A percentile compares a stretch with the other conserved stretches of the same genome.
Conservation (phyloP, 2,329 filamentous ascomycete genomes). For the Aspergillus sp. region DNA sequence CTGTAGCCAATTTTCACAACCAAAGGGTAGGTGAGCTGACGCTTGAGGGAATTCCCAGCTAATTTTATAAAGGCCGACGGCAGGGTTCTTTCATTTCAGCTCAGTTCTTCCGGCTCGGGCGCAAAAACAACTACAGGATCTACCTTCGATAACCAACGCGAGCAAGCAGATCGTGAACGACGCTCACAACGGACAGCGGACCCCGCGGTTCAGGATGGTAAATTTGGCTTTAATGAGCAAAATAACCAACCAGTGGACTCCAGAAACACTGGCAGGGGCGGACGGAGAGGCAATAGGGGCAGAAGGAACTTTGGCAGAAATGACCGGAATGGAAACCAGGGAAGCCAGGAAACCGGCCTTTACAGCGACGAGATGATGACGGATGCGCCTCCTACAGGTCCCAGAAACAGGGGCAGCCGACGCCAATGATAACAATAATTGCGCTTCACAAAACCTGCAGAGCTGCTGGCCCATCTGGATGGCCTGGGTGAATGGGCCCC, state of each 20-base stretch:
- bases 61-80: constrained; percentile 55
- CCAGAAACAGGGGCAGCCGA: constrained; percentile 20
- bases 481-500: neutral
- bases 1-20: constrained; percentile 62
- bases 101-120: constrained; percentile 39
- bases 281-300: constrained; percentile 16
- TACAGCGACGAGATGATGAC: constrained; percentile 45
- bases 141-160: constrained; percentile 37
- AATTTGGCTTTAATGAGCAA: constrained; percentile 36
- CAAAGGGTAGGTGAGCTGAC: constrained; percentile 51
- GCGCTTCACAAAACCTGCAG: neutral
- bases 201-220: constrained; percentile 38
- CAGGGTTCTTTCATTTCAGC: constrained; percentile 56
- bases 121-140: constrained; percentile 5
- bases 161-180: constrained; percentile 42
- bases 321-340: constrained; percentile 12
- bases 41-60: constrained; percentile 8
- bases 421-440: constrained; percentile 10
- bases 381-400: constrained; percentile 32
- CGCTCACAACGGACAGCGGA: constrained; percentile 35
- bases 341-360: constrained; percentile 24
- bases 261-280: constrained; percentile 13
- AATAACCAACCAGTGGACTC: constrained; percentile 12
- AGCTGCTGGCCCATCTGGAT: neutral
- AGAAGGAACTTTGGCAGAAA: constrained; percentile 12